These are phyloP conservation scores for Flagelloscypha sp. DNA, from an alignment of 768 basidiomycete species.

Conservation along the genomic window DNA sequence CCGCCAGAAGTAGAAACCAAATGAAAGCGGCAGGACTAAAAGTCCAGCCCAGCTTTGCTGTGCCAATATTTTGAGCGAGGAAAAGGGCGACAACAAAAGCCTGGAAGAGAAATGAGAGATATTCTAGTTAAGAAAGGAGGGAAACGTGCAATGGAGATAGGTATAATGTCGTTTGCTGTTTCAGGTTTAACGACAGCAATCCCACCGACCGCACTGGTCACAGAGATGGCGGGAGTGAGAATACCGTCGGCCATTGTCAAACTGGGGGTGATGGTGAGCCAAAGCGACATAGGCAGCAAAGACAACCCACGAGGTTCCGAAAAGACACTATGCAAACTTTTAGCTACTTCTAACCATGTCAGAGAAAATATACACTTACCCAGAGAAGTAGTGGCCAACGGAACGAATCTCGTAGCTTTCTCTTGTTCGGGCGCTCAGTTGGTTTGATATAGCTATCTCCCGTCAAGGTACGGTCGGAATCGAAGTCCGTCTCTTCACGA, in stretches of 20 bases:
- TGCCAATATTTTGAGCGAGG: constrained; percentile 53
- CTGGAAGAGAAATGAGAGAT: too few relatives aligned
- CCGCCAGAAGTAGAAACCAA: constrained; percentile 47
- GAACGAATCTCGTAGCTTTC: constrained; percentile 21
- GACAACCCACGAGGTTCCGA: constrained; percentile 42
- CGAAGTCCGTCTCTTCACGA: constrained; percentile 32
- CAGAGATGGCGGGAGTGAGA: constrained; percentile 61
- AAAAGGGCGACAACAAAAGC: constrained; percentile 51
- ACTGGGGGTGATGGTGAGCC: constrained; percentile 16
- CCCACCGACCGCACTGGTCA: constrained; percentile 62
- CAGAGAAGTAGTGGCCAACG: constrained; percentile 48
- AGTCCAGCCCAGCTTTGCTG: constrained; percentile 35
- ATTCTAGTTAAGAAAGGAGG: too few relatives aligned
- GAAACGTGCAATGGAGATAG: constrained; percentile 47
- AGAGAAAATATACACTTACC: constrained; percentile 27
- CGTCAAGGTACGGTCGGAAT: constrained; percentile 47
- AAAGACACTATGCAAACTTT: constrained; percentile 33
- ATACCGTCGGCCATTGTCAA: constrained; percentile 63
- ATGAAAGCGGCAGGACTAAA: constrained; percentile 53
- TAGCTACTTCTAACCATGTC: background rate
- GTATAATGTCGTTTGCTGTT: constrained; percentile 37
- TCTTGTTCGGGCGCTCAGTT: constrained; percentile 7
- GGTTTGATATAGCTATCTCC: constrained; percentile 28
- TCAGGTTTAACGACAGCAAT: constrained; percentile 52
- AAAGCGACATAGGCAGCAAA: background rate